Base-by-base conservation (phyloP, 2,329 filamentous ascomycete species). In the Colletotrichum eremochloae region DNA sequence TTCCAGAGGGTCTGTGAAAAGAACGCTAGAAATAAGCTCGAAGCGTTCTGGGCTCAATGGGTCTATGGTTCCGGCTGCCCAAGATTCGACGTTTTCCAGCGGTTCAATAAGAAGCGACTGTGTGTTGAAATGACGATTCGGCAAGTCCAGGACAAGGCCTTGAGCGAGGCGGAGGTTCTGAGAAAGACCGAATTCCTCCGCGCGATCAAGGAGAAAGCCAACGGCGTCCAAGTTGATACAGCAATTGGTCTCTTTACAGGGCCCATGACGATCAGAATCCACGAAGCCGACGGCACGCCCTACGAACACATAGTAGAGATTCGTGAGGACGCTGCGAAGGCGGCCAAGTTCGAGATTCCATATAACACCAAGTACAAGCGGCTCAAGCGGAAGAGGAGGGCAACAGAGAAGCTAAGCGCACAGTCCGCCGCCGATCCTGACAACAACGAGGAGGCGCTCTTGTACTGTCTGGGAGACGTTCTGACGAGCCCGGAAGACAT, bases 331-430 rank as follows among this genome's bases (percentile, higher is more conserved):
- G 89, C 90, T 18, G 94, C 93, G 2, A 94, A 93, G 76, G 85
- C 84, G 1, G 87, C 87, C 33, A 96, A 93, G 79, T 93, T 98
- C 72, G 95, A 98, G 74, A 98, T 99, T 73, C 95, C 96, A 0
- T 99, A 99, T 83, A 98, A 98, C 78, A 99, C 96, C 0, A 99
- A 99, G 80, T 99, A 99, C 84, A 99, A 98, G 84, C 92, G 97
- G 11, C 87, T 99, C 3, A 99, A 99, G 85, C 88, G 80, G 91
- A 94, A 72, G 90, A 89, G 31, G 88, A 88, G 50, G 58, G 65
- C 84, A 61, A 81, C 79, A 55, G 79, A 76, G 66, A 63, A 86
- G 33, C 88, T 85, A 55, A 93, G 87, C 68, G 88, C 89, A 63
- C 93, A 93, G 78, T 86, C 87, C 58, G 81, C 81, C 36, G 81